These are phyloP conservation scores for Penicillium canariense DNA, from an alignment of 495 filamentous ascomycete species.

Conservation along the genomic window DNA sequence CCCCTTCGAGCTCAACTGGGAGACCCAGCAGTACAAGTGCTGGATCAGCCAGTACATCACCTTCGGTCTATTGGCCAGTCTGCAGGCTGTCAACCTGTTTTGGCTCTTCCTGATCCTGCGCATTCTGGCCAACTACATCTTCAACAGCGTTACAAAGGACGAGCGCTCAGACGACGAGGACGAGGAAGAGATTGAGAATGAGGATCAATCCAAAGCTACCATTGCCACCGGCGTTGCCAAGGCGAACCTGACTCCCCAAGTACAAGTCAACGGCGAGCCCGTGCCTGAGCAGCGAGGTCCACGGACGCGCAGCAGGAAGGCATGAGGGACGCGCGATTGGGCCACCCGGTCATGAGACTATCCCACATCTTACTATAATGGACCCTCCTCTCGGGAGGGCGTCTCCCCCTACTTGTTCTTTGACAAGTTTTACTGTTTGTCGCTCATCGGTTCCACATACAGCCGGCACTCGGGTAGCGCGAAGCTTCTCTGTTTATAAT, in stretches of 20 bases:
- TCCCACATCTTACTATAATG: background rate
- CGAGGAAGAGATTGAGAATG: slow-evolving; percentile 40
- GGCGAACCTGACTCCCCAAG: slow-evolving; percentile 39
- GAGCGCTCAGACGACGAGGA: slow-evolving; percentile 63
- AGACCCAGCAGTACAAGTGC: slow-evolving; percentile 80
- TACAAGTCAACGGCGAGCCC: slow-evolving; percentile 41
- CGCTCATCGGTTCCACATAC: slow-evolving; percentile 6
- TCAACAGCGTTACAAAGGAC: slow-evolving; percentile 50
- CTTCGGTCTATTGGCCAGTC: slow-evolving; percentile 61
- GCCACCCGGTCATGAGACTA: background rate
- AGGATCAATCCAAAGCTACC: slow-evolving; percentile 25
- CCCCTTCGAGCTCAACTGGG: slow-evolving; percentile 85
- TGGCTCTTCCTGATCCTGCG: slow-evolving; percentile 82
- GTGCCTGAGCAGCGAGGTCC: slow-evolving; percentile 26
- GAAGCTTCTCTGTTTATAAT: slow-evolving; percentile 17
- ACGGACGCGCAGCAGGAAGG: slow-evolving; percentile 28
- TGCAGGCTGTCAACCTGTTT: slow-evolving; percentile 83
- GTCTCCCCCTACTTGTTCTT: background rate
- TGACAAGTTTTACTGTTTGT: background rate
- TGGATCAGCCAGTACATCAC: slow-evolving; percentile 72
- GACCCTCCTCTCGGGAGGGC: background rate
- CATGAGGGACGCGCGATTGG: slow-evolving; percentile 2
- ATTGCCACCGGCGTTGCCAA: slow-evolving; percentile 34
- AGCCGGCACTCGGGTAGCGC: background rate
- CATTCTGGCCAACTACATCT: slow-evolving; percentile 61